phyloP scores from a whole-genome alignment of 331 rosid species.

The Quercus phellos region DNA sequence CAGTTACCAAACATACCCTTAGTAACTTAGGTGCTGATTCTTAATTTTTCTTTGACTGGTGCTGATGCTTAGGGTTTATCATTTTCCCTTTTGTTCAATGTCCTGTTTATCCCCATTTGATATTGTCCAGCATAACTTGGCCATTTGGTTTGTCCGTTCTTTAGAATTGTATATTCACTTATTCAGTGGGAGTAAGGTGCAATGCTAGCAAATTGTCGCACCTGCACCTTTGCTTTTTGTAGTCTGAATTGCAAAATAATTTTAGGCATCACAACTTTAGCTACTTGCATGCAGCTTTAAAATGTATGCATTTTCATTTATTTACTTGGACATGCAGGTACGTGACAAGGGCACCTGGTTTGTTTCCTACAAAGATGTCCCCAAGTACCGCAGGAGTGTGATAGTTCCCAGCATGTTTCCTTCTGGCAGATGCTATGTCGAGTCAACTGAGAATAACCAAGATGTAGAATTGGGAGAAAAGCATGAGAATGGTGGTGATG shows the following conservation, averaged over 20 bases:
- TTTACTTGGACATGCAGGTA: constrained; percentile 48
- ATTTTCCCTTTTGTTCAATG: too few relatives aligned
- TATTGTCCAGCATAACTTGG: too few relatives aligned
- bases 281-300: neutral
- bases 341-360: constrained; percentile 76
- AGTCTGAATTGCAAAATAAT: neutral
- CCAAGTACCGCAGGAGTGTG: constrained; percentile 52
- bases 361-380: constrained; percentile 60
- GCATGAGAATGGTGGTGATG: constrained; percentile 31
- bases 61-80: too few relatives aligned
- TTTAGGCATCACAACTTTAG: neutral
- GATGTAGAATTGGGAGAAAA: constrained; percentile 33
- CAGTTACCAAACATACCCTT: too few relatives aligned
- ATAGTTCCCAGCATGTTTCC: constrained; percentile 83
- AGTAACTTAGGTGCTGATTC: too few relatives aligned
- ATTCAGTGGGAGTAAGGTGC: neutral
- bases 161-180: neutral
- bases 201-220: neutral
- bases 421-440: constrained; percentile 51
- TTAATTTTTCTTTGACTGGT: too few relatives aligned
- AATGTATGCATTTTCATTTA: neutral
- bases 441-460: constrained; percentile 21
- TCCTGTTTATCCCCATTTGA: too few relatives aligned
- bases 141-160: too few relatives aligned
- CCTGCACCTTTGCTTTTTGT: neutral